Evolutionary conservation across 208 protist species (phyloP), one percentile per base, ranked within the genome.

Genomic region (Trypanosoma theileri): DNA sequence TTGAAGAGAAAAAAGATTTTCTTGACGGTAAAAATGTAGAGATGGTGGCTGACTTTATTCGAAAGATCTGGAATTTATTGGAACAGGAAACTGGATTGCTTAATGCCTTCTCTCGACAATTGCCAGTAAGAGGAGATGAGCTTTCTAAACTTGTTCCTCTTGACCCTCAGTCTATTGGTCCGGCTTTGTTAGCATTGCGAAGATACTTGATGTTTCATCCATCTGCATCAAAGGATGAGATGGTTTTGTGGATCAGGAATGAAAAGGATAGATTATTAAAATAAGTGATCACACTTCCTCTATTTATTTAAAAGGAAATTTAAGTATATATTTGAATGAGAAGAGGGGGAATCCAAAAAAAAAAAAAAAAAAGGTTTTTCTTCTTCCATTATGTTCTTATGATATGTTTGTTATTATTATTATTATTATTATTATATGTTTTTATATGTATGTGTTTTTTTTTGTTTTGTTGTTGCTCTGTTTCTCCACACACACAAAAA

Each of bases 121-220:
- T 92, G 19, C 90, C 82, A 11, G 59, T 95, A 13, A 90, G 82
- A 40, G 90, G 90, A 14, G 85, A 84, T 52, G 83, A 91, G 28
- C 67, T 95, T 26, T 69, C 75, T 45, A 80, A 69, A n/a, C 24
- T 80, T 21, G 58, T 79, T 12, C 71, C 81, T 24, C 62, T 95
- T 42, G 50, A 73, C 4, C 66, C 80, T 16, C 84, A 69, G 40
- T 62, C 85, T 14, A 81, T 93, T 59, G 85, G 87, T 0, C 24
- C 76, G 17, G 75, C 73, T 7, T 46, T 95, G 10, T 58, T 88
- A 6, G 71, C 75, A 28, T 71, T 92, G 19, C 76, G 90, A 21
- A 71, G 77, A 14, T 71, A 86, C 59, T 35, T 85, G 10, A 77
- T 91, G 65, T 66, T 95, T 3, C 63, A 82, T 60, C 85, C 90